Evolutionary conservation across 2,329 filamentous ascomycete genomes (phyloP).

Genomic region (Xylariales sp.): DNA sequence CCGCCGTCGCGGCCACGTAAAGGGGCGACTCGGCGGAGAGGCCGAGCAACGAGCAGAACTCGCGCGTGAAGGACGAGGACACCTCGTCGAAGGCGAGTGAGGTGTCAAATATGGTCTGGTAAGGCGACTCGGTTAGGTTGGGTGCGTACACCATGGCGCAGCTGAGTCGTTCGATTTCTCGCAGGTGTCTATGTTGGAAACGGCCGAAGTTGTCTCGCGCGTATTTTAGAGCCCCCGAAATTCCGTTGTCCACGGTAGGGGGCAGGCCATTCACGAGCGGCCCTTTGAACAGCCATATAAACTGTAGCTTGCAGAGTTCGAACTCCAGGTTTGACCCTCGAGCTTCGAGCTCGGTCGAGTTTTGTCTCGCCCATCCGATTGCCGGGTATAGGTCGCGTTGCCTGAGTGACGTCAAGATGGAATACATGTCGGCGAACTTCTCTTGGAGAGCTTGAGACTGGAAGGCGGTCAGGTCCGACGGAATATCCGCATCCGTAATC

Average conservation of each 20-base stretch:
- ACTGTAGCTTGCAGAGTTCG: conserved; percentile 90
- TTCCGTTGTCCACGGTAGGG: conserved; percentile 63
- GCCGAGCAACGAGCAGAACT: conserved; percentile 92
- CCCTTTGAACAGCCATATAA: conserved; percentile 85
- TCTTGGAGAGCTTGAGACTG: conserved; percentile 77
- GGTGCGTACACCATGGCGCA: conserved; percentile 82
- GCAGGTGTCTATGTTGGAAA: conserved; percentile 79
- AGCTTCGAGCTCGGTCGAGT: conserved; percentile 77
- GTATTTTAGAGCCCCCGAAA: conserved; percentile 77
- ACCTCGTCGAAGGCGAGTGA: conserved; percentile 83
- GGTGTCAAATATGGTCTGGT: conserved; percentile 80
- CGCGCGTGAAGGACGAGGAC: conserved; percentile 86
- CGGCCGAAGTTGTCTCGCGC: conserved; percentile 77
- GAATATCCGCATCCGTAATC: conserved; percentile 48
- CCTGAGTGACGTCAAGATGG: conserved; percentile 83
- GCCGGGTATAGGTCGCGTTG: conserved; percentile 81
- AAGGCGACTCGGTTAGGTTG: conserved; percentile 82
- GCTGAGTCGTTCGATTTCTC: conserved; percentile 83
- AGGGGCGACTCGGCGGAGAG: conserved; percentile 92
- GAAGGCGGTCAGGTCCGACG: conserved; percentile 66
- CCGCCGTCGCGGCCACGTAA: conserved; percentile 91
- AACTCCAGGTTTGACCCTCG: conserved; percentile 95
- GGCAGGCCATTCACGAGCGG: conserved; percentile 65
- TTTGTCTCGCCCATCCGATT: conserved; percentile 84
- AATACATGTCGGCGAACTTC: conserved; percentile 90